Evolutionary conservation across 805 yeast genomes (phyloP).

Genomic region (Lipomyces chichibuensis): DNA sequence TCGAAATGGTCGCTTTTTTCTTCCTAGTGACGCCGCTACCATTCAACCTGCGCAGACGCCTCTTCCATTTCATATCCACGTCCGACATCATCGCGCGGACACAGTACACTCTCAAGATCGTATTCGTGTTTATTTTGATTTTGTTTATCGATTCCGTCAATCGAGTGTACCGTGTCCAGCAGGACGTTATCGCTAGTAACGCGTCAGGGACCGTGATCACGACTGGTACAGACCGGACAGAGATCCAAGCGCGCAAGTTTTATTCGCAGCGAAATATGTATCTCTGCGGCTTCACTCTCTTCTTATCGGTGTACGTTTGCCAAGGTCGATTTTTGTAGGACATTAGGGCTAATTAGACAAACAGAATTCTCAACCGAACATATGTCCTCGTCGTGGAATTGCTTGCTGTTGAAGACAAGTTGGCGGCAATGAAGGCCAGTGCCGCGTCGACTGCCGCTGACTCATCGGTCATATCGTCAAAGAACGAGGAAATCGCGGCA

Average conservation of each 20-base stretch:
- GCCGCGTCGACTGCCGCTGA: conserved; percentile 27
- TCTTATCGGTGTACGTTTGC: conserved; percentile 73
- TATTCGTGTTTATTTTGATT: conserved; percentile 78
- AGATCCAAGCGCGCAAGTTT: conserved; percentile 86
- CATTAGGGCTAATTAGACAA: background rate
- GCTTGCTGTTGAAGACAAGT: conserved; percentile 61
- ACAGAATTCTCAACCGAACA: conserved; percentile 59
- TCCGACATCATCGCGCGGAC: conserved; percentile 75
- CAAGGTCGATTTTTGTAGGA: background rate
- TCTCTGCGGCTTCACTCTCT: conserved; percentile 91
- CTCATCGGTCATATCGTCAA: conserved; percentile 27
- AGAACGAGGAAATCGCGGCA: conserved; percentile 49
- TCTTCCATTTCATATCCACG: conserved; percentile 62
- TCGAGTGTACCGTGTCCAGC: conserved; percentile 68
- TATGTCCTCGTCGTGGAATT: conserved; percentile 77
- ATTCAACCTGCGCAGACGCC: conserved; percentile 65
- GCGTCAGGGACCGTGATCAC: conserved; percentile 43
- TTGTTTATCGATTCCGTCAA: conserved; percentile 87
- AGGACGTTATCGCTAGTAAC: conserved; percentile 54
- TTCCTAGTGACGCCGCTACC: conserved; percentile 87
- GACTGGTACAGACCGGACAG: conserved; percentile 65
- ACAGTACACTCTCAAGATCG: conserved; percentile 76
- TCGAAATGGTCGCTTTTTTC: conserved; percentile 79
- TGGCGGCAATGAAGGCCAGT: conserved; percentile 41
- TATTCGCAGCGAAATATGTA: conserved; percentile 97